Base-by-base conservation (phyloP, 164 flowering plant genomes). In the Liquidambar formosana region DNA sequence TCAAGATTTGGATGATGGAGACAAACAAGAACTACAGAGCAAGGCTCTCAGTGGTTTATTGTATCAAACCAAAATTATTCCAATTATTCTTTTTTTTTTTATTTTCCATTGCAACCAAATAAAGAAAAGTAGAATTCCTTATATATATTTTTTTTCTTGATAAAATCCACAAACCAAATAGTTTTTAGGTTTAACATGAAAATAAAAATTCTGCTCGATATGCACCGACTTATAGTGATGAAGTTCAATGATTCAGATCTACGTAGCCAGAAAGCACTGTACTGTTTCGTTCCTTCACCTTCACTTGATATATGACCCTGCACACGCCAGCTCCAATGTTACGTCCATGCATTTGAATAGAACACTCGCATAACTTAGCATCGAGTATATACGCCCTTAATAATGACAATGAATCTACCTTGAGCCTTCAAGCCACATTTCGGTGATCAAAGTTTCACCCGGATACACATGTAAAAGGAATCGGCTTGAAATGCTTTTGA, bases 401-500 rank as follows among this genome's bases (percentile, higher is more conserved):
- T 18, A 23, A 41, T 26, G n/a, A 66, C 18, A 33, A 22, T 41
- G 25, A 26, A 33, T 10, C 10, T 71, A 92, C 99, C 90, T 91
- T 60, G 78, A 68, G 22, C 85, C 93, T 61, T 88, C 89, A 46
- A 87, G 83, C 99, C 99, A 95, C 99, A 92, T 95, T 79, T 91
- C 93, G 2, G 99, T 94, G 53, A 88, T 70, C 69, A 95, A 80
- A 45, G 92, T 87, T 79, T 95, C 99, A 3, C 97, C 97, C 48
- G 97, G 96, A 78, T 83, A 95, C 45, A 92, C 99, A 73, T 91
- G 97, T 56, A 92, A 65, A 56, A 95, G 90, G 71, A 95, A 92
- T 47, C 96, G 84, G 23, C 90, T 91, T 22, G 84, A 83, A 68
- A 95, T 81, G 80, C 58, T 79, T 71, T 81, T 86, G 66, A 95